These are phyloP conservation scores for Colletotrichum plurivorum DNA, from an alignment of 2,329 filamentous ascomycete species.

Conservation along the genomic window DNA sequence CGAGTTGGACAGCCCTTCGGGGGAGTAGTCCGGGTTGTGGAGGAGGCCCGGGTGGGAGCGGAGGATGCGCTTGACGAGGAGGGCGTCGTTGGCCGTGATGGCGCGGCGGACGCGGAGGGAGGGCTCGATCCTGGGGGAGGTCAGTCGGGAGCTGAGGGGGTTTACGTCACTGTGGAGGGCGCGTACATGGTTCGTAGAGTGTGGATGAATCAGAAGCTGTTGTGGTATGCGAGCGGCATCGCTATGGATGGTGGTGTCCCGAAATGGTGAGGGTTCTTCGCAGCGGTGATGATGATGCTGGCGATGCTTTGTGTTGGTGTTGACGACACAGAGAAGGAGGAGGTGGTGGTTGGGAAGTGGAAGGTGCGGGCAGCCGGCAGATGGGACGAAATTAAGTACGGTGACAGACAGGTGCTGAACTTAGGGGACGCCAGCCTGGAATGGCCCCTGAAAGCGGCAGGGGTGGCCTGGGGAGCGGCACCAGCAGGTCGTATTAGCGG, in stretches of 20 bases:
- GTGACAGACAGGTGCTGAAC: constrained; percentile 32
- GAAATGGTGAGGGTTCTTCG: not conserved
- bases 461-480: constrained; percentile 10
- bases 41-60: constrained; percentile 78
- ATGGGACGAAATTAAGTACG: constrained; percentile 26
- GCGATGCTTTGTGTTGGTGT: not conserved
- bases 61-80: constrained; percentile 83
- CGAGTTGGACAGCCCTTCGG: constrained; percentile 81
- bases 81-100: constrained; percentile 80
- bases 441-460: constrained; percentile 29
- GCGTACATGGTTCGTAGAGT: not conserved
- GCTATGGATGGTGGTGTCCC: too few relatives aligned
- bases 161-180: not conserved
- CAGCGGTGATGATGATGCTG: not conserved
- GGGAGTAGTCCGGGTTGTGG: constrained; percentile 83
- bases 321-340: not conserved
- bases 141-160: not conserved
- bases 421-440: constrained; percentile 26
- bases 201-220: not conserved
- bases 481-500: constrained; percentile 17
- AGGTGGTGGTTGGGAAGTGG: not conserved
- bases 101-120: constrained; percentile 84
- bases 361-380: constrained; percentile 8
- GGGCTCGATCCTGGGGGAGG: constrained; percentile 76
- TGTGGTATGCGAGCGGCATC: not conserved